Base-by-base conservation (phyloP, 495 filamentous ascomycete species). In the Xylaria venustula region DNA sequence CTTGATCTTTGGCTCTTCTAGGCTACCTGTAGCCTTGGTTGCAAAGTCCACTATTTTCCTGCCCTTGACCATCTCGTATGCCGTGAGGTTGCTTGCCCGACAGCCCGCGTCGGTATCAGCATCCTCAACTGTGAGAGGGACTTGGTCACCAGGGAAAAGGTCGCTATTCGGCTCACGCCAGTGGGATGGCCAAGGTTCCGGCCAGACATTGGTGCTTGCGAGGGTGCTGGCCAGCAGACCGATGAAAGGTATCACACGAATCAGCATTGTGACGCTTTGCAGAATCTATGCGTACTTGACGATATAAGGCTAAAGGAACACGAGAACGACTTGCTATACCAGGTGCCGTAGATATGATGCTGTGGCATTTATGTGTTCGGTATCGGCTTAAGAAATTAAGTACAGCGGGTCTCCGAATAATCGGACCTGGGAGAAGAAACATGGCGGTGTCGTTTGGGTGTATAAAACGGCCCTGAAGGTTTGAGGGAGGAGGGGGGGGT, bases 1-100 rank as follows among this genome's bases (percentile, higher is more conserved):
- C n/a, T 28, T 8, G 0, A 70, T 42, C 49, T 61, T 68, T 19
- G 48, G 51, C 20, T 17, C 25, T 6, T 67, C 44, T 25, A 60
- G 36, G 51, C 37, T 37, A 17, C 54, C 54, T 0, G 54, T 3
- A 12, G 57, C 11, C 12, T 54, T 28, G 3, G 47, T 52, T 26
- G 32, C 34, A 42, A 67, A 65, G 40, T 25, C 20, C 22, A 62
- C 37, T 8, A 20, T 28, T 8, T 49, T 36, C 17, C 42, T 48
- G 5, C 25, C 25, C 19, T 36, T 48, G 20, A 23, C 53, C 53
- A 56, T 55, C 15, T 61, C 46, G 41, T 7, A 42, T 3, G 40
- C 40, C 15, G 40, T 42, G 40, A 42, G 9, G 40, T 42, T 42
- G 40, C 40, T 42, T 42, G 15, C 4, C n/a, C n/a, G 40, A 19